phyloP scores from a whole-genome alignment of 2,329 filamentous ascomycete genomes.

The Paracorniculantispora psalliotae region DNA sequence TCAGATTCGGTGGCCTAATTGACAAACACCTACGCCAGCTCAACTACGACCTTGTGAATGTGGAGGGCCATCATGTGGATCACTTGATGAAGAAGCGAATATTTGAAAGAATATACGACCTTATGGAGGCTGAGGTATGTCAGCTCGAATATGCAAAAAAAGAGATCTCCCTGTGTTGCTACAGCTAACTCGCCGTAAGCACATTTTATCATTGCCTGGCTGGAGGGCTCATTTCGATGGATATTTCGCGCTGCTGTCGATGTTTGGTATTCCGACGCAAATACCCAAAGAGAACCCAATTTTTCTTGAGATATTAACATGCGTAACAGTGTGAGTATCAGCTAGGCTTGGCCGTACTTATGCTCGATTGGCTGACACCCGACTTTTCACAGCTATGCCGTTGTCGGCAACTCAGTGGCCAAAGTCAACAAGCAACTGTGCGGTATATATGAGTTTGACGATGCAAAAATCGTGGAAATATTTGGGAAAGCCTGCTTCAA shows the following conservation, averaged over 20 bases:
- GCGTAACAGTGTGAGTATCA: constrained; percentile 2
- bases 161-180: background rate
- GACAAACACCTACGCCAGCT: background rate
- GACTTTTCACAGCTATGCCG: background rate
- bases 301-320: constrained; percentile 2
- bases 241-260: constrained; percentile 1
- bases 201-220: constrained; percentile 3
- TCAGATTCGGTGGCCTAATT: background rate
- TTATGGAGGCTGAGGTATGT: constrained; percentile 12
- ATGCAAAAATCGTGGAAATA: background rate
- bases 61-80: background rate
- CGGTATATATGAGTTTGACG: constrained; percentile 7
- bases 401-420: constrained; percentile 7
- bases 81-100: constrained; percentile 6
- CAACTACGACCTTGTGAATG: constrained; percentile 4
- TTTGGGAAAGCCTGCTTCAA: background rate
- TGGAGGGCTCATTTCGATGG: constrained; percentile 11
- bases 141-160: background rate
- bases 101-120: constrained; percentile 9
- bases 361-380: background rate
- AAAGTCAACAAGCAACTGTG: background rate
- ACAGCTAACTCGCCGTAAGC: background rate
- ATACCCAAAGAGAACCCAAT: constrained; percentile 5
- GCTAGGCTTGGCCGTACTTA: background rate
- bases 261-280: constrained; percentile 4